A percentile compares a stretch with the other conserved stretches of the same genome.
phyloP scores from a whole-genome alignment of 768 basidiomycete species.

The Crepidotus variabilis region DNA sequence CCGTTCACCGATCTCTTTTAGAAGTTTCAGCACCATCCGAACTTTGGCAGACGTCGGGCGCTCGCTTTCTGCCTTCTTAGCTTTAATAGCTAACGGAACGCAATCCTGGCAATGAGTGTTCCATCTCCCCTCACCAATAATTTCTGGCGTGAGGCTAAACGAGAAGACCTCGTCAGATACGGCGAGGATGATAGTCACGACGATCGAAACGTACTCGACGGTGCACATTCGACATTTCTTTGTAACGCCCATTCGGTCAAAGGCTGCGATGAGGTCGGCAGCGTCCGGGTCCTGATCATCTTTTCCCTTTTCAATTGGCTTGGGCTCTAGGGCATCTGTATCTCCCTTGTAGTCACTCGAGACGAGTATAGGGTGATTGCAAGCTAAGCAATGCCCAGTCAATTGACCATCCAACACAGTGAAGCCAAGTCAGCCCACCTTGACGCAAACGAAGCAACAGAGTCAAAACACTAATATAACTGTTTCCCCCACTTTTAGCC shows the following conservation, averaged over 20 bases:
- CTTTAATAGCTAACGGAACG: constrained; percentile 45
- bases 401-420: background rate
- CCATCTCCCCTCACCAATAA: constrained; percentile 35
- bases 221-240: constrained; percentile 82
- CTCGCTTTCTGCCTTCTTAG: constrained; percentile 41
- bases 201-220: constrained; percentile 43
- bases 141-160: constrained; percentile 33
- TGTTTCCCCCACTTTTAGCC: constrained; percentile 47
- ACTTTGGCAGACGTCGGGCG: constrained; percentile 85
- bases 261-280: constrained; percentile 73
- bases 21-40: constrained; percentile 71
- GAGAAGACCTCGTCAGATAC: background rate
- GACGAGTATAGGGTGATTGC: constrained; percentile 84
- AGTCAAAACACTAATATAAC: constrained; percentile 68
- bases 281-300: constrained; percentile 54
- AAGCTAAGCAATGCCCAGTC: constrained; percentile 47
- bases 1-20: constrained; percentile 59
- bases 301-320: constrained; percentile 42
- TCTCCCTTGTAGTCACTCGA: constrained; percentile 73
- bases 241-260: constrained; percentile 66
- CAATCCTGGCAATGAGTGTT: constrained; percentile 59
- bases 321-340: constrained; percentile 72
- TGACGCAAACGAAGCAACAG: constrained; percentile 83
- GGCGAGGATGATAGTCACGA: background rate
- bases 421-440: constrained; percentile 46